Evolutionary conservation across 306 rosid species (phyloP).

Genomic region (Hippophae gyantsensis): DNA sequence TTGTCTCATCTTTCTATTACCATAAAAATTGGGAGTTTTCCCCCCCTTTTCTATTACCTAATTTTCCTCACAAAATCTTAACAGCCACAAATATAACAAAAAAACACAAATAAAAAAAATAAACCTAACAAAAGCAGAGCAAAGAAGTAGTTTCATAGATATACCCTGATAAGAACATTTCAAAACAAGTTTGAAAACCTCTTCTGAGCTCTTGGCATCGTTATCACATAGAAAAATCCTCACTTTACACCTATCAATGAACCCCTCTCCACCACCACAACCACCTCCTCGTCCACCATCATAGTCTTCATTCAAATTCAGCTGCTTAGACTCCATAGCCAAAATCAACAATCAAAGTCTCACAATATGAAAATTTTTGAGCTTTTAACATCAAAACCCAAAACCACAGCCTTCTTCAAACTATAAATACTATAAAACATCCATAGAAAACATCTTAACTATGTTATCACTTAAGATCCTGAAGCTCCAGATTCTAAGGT

Average conservation of each 20-base stretch:
- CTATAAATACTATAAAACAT: slow-evolving; percentile 19
- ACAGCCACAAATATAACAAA: neutral
- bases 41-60: neutral
- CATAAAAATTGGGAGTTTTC: neutral
- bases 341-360: slow-evolving; percentile 8
- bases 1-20: too few relatives aligned
- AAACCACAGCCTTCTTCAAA: neutral
- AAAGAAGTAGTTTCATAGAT: too few relatives aligned
- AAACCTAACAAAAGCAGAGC: neutral
- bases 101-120: neutral
- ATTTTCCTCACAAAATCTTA: neutral
- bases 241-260: slow-evolving; percentile 86
- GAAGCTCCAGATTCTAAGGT: slow-evolving; percentile 8
- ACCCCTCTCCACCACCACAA: slow-evolving; percentile 51
- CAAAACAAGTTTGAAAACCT: slow-evolving; percentile 70
- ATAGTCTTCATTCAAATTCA: slow-evolving; percentile 48
- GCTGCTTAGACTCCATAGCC: slow-evolving; percentile 45
- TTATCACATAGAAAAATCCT: slow-evolving; percentile 88
- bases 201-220: slow-evolving; percentile 63
- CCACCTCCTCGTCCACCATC: slow-evolving; percentile 18
- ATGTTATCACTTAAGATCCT: slow-evolving; percentile 1
- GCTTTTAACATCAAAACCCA: neutral
- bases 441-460: slow-evolving; percentile 10
- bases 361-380: neutral
- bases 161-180: slow-evolving; percentile 86